A percentile compares a stretch with the other conserved stretches of the same genome.
Conservation (phyloP, 2,329 filamentous ascomycete species). For the Neonectria coccinea region DNA sequence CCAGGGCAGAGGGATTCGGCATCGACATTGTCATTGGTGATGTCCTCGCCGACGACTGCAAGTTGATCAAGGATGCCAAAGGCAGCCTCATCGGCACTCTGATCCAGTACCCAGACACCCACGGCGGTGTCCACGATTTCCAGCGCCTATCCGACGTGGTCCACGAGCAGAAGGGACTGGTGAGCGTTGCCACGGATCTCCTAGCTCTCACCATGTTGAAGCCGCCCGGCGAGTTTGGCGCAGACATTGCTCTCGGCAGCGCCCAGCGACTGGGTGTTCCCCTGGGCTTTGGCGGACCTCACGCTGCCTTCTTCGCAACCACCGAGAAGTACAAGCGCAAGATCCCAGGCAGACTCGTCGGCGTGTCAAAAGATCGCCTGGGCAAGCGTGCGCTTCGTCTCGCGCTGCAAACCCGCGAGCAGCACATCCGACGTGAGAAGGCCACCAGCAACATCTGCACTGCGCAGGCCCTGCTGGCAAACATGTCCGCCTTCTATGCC, state of each 20-base stretch:
- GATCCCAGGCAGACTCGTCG: conserved; percentile 89
- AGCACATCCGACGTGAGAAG: conserved; percentile 96
- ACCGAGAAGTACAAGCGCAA: conserved; percentile 90
- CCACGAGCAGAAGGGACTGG: conserved; percentile 81
- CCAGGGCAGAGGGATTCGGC: conserved; percentile 88
- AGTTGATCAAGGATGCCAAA: conserved; percentile 78
- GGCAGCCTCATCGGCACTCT: conserved; percentile 88
- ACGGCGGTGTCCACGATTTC: conserved; percentile 85
- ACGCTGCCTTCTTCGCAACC: conserved; percentile 90
- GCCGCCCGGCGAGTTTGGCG: conserved; percentile 92
- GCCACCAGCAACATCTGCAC: conserved; percentile 98
- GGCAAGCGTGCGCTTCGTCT: conserved; percentile 71
- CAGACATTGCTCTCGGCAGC: conserved; percentile 93
- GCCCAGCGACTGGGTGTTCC: conserved; percentile 93
- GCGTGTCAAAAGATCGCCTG: conserved; percentile 88
- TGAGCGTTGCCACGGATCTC: conserved; percentile 90
- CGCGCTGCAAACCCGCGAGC: conserved; percentile 91
- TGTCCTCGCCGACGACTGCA: conserved; percentile 72
- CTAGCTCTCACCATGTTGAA: conserved; percentile 88
- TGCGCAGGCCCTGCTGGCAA: conserved; percentile 90
- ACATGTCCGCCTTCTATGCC: conserved; percentile 95
- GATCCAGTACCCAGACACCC: conserved; percentile 92
- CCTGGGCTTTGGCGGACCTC: conserved; percentile 90
- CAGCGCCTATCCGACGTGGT: conserved; percentile 77
- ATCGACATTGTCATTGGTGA: conserved; percentile 83